These are phyloP conservation scores for Mycena crocata DNA, from an alignment of 768 basidiomycete genomes.

Conservation along the genomic window DNA sequence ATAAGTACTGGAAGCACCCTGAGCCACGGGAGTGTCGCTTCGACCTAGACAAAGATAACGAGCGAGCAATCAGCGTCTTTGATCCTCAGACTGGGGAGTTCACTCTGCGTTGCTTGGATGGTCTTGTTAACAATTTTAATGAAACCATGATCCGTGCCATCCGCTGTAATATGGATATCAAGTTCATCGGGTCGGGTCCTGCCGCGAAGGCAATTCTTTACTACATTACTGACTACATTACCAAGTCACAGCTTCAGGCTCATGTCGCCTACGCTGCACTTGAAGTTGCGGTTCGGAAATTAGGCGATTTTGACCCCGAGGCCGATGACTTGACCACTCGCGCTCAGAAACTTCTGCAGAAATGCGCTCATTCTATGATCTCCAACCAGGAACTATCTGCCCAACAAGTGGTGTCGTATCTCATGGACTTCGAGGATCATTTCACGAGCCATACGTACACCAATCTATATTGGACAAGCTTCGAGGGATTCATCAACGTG, in stretches of 20 bases:
- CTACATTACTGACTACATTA: conserved; percentile 53
- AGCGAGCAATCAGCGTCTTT: conserved; percentile 12
- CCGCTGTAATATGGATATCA: conserved; percentile 44
- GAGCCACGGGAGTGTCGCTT: conserved; percentile 37
- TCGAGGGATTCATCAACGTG: background rate
- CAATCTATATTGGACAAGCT: background rate
- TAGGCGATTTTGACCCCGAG: conserved; percentile 25
- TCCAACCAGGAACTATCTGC: conserved; percentile 8
- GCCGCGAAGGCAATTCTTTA: conserved; percentile 46
- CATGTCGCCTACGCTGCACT: conserved; percentile 44
- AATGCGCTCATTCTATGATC: conserved; percentile 17
- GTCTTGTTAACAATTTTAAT: conserved; percentile 47
- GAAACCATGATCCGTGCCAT: conserved; percentile 37
- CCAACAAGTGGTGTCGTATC: conserved; percentile 8
- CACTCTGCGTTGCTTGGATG: conserved; percentile 38
- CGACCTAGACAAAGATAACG: conserved; percentile 33
- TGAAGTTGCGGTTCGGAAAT: conserved; percentile 36
- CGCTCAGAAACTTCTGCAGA: conserved; percentile 38
- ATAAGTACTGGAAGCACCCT: conserved; percentile 36
- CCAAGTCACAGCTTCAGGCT: conserved; percentile 43
- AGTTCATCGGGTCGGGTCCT: conserved; percentile 43
- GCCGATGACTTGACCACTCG: background rate
- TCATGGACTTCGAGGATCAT: conserved; percentile 7
- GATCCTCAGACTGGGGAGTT: conserved; percentile 39
- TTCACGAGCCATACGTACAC: conserved; percentile 9